Base-by-base conservation (phyloP, 2,329 filamentous ascomycete genomes). In the Blumeriella jaapii region DNA sequence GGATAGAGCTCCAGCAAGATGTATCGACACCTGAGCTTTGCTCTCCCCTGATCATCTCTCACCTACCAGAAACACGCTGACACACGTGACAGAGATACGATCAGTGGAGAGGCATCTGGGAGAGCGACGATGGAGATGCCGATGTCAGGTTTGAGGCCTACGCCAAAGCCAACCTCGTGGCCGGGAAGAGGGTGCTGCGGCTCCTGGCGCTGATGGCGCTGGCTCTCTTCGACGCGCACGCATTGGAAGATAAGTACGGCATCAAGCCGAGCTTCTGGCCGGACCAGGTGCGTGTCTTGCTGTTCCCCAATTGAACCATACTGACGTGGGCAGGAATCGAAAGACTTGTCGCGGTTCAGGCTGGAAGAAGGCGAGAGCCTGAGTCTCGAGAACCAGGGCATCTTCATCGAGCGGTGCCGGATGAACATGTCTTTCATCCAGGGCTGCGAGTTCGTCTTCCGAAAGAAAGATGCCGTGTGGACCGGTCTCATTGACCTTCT, bases 41-140 rank as follows among this genome's bases (percentile, higher is more conserved):
- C n/a, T n/a, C n/a, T n/a, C n/a, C n/a, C n/a, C n/a, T n/a, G n/a
- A n/a, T n/a, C n/a, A n/a, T n/a, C n/a, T n/a, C n/a, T n/a, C n/a
- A n/a, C n/a, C n/a, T n/a, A n/a, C 22, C 19, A 34, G 10, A 18
- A 31, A 20, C 22, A 14, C 30, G 24, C 19, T 22, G 33, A 33
- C 38, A 44, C 41, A 47, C 45, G 41, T 45, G 40, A 44, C 8
- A 51, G 48, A 28, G 44, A 33, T 51, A 33, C 32, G 47, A 51
- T 34, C 37, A 51, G 38, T 51, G 48, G 48, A 32, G 47, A 32
- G 47, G 50, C 18, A 47, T 51, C n/a, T 51, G 48, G 48, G 33
- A 40, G 19, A 39, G 17, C 24, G 45, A 45, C 8, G 39, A 45
- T 10, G 48, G 47, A 10, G 43, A 46, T 18, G 27, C 29, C 9